Percentiles rank a stretch among this genome's conserved stretches.
phyloP scores from a whole-genome alignment of 805 yeast species.

The Pichia phayaonensis region DNA sequence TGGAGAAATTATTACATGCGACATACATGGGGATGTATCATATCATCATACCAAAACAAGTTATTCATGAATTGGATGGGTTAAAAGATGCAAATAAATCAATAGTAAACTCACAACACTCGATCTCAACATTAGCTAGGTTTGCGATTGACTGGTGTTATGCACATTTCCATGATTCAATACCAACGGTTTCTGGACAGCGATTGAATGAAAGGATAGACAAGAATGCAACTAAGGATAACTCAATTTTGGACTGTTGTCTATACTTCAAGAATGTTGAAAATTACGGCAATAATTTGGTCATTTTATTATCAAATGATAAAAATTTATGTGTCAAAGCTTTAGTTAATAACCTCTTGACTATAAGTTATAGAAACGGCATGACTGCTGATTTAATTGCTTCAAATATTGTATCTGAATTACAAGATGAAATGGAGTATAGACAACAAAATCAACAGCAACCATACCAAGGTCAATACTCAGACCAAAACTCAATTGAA shows the following conservation, averaged over 20 bases:
- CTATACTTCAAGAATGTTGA: constrained; percentile 41
- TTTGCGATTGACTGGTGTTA: constrained; percentile 77
- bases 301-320: constrained; percentile 72
- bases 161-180: constrained; percentile 42
- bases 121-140: constrained; percentile 41
- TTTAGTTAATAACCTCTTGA: constrained; percentile 52
- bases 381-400: constrained; percentile 42
- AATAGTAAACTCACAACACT: constrained; percentile 3
- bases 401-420: constrained; percentile 31
- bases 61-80: constrained; percentile 75
- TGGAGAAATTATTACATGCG: constrained; percentile 32
- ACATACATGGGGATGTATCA: constrained; percentile 34
- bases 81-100: constrained; percentile 41
- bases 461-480: constrained; percentile 3
- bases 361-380: constrained; percentile 45
- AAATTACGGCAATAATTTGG: constrained; percentile 30
- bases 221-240: constrained; percentile 49
- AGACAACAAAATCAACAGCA: neutral
- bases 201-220: constrained; percentile 46
- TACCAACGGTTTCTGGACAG: constrained; percentile 57
- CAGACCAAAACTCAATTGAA: neutral
- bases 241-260: constrained; percentile 81
- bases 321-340: constrained; percentile 78
- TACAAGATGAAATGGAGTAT: neutral
- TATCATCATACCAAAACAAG: constrained; percentile 64